Conservation (phyloP, 148 eudicot species). For the Rheum nobile region DNA sequence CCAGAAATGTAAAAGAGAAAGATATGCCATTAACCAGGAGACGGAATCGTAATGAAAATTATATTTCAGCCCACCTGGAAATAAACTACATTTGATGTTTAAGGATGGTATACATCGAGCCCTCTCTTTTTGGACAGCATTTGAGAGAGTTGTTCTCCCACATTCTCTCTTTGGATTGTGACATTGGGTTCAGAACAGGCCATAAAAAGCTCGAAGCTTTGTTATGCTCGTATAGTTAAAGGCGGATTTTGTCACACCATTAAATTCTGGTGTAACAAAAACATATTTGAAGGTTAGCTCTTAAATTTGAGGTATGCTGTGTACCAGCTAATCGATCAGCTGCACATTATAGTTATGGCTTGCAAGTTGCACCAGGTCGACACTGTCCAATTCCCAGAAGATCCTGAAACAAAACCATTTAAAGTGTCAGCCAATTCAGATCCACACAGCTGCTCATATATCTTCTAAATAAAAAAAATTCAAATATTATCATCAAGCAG, state of each 20-base stretch:
- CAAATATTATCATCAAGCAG: background rate
- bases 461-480: background rate
- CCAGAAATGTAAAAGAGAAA: background rate
- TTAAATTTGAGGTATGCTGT: background rate
- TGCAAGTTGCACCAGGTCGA: slow-evolving; percentile 4
- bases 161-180: background rate
- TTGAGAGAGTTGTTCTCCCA: background rate
- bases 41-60: background rate
- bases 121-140: background rate
- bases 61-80: background rate
- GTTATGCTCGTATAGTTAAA: background rate
- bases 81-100: background rate
- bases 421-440: background rate
- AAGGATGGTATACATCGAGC: background rate
- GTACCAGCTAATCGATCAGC: background rate
- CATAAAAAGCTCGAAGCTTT: background rate
- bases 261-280: background rate
- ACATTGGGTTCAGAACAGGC: background rate
- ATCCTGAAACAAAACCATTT: slow-evolving; percentile 3
- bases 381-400: slow-evolving; percentile 10
- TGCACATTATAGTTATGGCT: background rate
- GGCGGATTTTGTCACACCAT: background rate
- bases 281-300: background rate
- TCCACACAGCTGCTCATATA: background rate
- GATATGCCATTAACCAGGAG: background rate